Evolutionary conservation across 2,329 filamentous ascomycete species (phyloP).

Genomic region (Alternaria alternata): DNA sequence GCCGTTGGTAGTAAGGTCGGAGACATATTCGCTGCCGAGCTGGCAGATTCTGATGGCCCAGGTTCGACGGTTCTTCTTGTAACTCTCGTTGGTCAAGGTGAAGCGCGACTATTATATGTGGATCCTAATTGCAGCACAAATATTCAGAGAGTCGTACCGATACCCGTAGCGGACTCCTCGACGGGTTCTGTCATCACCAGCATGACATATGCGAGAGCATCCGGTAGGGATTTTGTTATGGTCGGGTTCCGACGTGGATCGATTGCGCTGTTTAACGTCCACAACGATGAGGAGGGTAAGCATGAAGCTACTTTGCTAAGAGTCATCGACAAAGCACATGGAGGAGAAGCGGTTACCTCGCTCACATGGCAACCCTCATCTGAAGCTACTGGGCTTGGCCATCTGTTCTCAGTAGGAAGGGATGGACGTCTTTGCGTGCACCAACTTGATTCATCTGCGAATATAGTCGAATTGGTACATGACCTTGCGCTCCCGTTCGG

Average conservation of each 20-base stretch:
- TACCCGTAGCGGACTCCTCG: slow-evolving; percentile 42
- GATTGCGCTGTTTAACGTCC: slow-evolving; percentile 58
- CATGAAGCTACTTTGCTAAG: slow-evolving; percentile 18
- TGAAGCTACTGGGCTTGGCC: slow-evolving; percentile 51
- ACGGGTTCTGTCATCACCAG: slow-evolving; percentile 62
- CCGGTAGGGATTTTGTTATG: slow-evolving; percentile 47
- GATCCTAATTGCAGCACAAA: slow-evolving; percentile 7
- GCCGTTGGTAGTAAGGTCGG: slow-evolving; percentile 51
- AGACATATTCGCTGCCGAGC: slow-evolving; percentile 45
- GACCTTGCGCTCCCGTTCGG: slow-evolving; percentile 74
- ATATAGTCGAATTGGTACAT: slow-evolving; percentile 63
- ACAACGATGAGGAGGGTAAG: not conserved
- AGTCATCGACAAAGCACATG: slow-evolving; percentile 52
- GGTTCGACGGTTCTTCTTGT: slow-evolving; percentile 46
- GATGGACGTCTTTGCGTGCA: slow-evolving; percentile 80
- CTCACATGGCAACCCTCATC: slow-evolving; percentile 55
- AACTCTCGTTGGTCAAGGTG: slow-evolving; percentile 48
- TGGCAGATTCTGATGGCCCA: not conserved
- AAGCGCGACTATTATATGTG: slow-evolving; percentile 44
- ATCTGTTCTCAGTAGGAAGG: slow-evolving; percentile 76
- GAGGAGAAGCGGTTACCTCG: slow-evolving; percentile 72
- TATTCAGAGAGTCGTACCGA: slow-evolving; percentile 9
- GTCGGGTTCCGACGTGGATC: slow-evolving; percentile 66
- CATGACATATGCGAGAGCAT: slow-evolving; percentile 48
- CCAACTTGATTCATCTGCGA: slow-evolving; percentile 36